phyloP scores from a whole-genome alignment of 78 protist species.

The Isochrysis galbana region DNA sequence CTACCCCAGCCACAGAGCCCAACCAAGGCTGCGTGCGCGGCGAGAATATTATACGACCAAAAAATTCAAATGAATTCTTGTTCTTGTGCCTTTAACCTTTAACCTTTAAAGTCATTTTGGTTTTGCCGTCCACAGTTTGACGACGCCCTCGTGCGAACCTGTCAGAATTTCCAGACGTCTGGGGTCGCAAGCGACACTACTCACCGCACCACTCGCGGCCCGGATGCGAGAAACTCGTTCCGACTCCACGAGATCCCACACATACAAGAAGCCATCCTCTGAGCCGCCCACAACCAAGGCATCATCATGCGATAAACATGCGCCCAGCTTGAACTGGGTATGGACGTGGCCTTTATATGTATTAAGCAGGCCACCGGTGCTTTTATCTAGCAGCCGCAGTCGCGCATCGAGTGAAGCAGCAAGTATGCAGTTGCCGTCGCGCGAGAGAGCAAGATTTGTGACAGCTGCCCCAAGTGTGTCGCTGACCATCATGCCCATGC shows the following conservation, averaged over 20 bases:
- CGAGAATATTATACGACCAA: too few species aligned
- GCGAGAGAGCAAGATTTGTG: conserved; percentile 49
- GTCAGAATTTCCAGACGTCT: background rate
- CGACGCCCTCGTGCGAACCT: background rate
- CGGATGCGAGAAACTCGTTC: background rate
- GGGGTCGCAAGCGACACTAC: background rate
- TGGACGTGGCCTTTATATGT: background rate
- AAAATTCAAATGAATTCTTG: too few species aligned
- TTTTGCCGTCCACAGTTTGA: background rate
- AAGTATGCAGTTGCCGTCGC: conserved; percentile 61
- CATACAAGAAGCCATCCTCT: background rate
- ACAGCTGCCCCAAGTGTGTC: conserved; percentile 11
- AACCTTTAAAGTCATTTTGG: too few species aligned
- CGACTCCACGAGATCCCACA: background rate
- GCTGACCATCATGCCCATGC: background rate
- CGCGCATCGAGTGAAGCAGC: background rate
- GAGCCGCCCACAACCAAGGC: background rate
- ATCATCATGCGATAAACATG: background rate
- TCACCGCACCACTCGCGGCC: background rate
- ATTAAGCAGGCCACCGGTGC: background rate
- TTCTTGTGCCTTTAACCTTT: too few species aligned
- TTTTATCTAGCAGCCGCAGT: background rate
- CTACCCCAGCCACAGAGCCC: too few species aligned
- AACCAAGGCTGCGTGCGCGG: too few species aligned
- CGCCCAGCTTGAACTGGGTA: background rate